phyloP scores from a whole-genome alignment of 306 rosid species.

The Cicer arietinum region DNA sequence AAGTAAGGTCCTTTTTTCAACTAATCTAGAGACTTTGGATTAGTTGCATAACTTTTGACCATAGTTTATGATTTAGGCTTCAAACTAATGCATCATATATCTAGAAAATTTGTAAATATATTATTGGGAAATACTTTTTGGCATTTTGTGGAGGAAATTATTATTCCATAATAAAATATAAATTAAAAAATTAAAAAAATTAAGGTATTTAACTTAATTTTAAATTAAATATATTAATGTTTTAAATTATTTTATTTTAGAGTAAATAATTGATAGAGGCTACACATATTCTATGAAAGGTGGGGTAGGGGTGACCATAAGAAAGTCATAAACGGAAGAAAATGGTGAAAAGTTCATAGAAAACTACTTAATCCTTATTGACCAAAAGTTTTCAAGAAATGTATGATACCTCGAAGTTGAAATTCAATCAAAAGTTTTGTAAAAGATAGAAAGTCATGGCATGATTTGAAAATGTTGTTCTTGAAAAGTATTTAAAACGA shows the following conservation, averaged over 20 bases:
- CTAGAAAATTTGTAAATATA: not conserved
- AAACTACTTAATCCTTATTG: constrained; percentile 7
- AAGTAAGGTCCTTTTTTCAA: constrained; percentile 14
- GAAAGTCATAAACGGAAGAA: constrained; percentile 33
- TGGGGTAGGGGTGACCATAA: constrained; percentile 26
- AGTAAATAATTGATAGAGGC: constrained; percentile 8
- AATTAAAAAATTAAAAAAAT: too few species aligned
- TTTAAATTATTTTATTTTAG: too few species aligned
- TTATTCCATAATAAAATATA: not conserved
- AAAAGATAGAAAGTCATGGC: constrained; percentile 7
- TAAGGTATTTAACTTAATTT: too few species aligned
- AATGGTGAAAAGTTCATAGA: constrained; percentile 7
- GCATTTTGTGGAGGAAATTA: constrained; percentile 12
- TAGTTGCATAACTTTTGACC: constrained; percentile 43
- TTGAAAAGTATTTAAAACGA: not conserved
- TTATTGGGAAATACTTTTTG: constrained; percentile 12
- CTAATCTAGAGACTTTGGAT: constrained; percentile 14
- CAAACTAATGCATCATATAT: constrained; percentile 3
- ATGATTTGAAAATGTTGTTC: constrained; percentile 21
- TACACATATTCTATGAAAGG: constrained; percentile 31
- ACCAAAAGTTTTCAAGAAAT: constrained; percentile 30
- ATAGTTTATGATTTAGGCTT: constrained; percentile 35
- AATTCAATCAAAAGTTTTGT: constrained; percentile 23
- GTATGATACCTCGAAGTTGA: constrained; percentile 37
- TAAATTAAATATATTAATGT: too few species aligned